Conservation (phyloP, 768 basidiomycete species). For the Mycena vitilis region DNA sequence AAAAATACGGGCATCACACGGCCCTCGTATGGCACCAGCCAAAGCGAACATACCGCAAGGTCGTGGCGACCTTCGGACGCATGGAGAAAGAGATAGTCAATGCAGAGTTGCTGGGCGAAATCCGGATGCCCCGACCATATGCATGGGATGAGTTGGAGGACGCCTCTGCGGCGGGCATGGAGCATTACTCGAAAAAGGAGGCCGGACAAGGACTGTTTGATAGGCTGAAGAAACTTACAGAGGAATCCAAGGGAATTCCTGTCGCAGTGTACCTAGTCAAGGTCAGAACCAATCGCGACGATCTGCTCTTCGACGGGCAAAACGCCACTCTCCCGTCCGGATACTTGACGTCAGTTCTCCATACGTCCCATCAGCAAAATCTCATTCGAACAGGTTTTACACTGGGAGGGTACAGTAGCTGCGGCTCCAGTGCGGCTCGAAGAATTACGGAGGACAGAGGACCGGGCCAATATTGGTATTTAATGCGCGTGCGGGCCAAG, state of each 20-base stretch:
- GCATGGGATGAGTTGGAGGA: constrained; percentile 17
- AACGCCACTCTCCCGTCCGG: constrained; percentile 15
- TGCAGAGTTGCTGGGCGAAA: constrained; percentile 20
- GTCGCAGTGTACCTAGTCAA: constrained; percentile 30
- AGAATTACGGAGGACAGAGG: not conserved
- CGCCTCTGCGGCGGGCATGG: too few species aligned
- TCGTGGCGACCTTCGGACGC: constrained; percentile 13
- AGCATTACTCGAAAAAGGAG: too few species aligned
- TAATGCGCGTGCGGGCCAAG: not conserved
- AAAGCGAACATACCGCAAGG: not conserved
- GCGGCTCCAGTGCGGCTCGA: not conserved
- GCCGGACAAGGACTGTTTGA: not conserved
- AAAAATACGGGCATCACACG: constrained; percentile 31
- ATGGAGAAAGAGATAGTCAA: constrained; percentile 21
- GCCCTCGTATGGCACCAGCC: constrained; percentile 22
- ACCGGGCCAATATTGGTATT: not conserved
- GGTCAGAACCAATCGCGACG: constrained; percentile 8
- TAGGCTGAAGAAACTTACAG: not conserved
- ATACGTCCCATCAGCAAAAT: not conserved
- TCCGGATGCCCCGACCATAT: constrained; percentile 15
- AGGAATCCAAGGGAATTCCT: not conserved
- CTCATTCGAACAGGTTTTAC: constrained; percentile 8
- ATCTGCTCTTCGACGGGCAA: constrained; percentile 22
- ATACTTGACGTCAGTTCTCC: constrained; percentile 21
- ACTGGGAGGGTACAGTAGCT: not conserved